Percentiles rank a stretch among this genome's conserved stretches.
phyloP scores from a whole-genome alignment of 192 early-diverging fungal genomes.

The Backusella circina region DNA sequence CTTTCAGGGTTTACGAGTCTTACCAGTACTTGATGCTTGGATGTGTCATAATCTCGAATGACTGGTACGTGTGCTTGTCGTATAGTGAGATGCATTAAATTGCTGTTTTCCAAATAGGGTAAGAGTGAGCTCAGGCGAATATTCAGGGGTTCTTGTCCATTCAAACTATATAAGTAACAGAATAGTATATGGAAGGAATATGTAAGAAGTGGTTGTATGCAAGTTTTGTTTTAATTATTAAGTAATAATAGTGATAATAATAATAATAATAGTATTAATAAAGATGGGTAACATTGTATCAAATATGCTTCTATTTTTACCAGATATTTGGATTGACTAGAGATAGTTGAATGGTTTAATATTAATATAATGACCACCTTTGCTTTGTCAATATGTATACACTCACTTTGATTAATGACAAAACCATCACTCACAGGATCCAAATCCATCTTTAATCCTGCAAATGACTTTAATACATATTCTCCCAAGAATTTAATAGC shows the following conservation, averaged over 20 bases:
- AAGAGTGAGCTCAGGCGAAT: background rate
- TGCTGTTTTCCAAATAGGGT: background rate
- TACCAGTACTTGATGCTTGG: background rate
- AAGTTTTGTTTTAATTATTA: background rate
- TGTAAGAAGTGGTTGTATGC: background rate
- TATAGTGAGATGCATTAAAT: background rate
- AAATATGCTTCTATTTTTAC: background rate
- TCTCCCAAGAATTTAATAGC: conserved; percentile 32
- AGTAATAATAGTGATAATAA: background rate
- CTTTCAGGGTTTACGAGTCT: background rate
- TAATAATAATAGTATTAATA: background rate
- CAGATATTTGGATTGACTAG: background rate
- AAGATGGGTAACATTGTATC: background rate
- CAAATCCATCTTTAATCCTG: conserved; percentile 27
- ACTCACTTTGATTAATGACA: conserved; percentile 41
- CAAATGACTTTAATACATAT: conserved; percentile 26
- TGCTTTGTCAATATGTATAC: background rate
- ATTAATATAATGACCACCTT: background rate
- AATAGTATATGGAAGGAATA: background rate
- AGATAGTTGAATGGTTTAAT: background rate
- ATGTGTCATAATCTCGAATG: background rate
- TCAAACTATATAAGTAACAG: background rate
- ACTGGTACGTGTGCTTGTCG: background rate
- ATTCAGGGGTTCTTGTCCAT: background rate
- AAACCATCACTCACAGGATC: conserved; percentile 25